A percentile compares a stretch with the other conserved stretches of the same genome.
These are phyloP conservation scores for Euphrasia confusa DNA, from an alignment of 257 asterid species.

Conservation along the genomic window DNA sequence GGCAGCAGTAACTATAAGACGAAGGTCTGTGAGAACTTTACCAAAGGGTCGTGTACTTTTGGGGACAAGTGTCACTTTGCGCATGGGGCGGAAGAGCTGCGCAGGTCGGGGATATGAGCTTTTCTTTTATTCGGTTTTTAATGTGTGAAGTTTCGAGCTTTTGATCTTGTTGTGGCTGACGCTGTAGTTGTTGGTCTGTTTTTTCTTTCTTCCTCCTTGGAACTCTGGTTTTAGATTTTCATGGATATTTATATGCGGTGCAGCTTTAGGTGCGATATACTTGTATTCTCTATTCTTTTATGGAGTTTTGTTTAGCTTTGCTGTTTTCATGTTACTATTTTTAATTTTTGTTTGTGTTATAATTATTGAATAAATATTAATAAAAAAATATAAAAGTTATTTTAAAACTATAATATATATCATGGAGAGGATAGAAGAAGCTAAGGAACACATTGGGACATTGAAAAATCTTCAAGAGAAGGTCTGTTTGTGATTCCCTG, in stretches of 20 bases:
- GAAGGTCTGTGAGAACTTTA: conserved; percentile 63
- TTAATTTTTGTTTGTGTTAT: too few relatives aligned
- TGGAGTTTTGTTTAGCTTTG: background rate
- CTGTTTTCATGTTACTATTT: background rate
- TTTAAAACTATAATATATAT: too few relatives aligned
- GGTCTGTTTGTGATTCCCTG: conserved; percentile 30
- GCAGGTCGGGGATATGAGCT: conserved; percentile 37
- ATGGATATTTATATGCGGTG: too few relatives aligned
- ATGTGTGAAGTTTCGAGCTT: conserved; percentile 48
- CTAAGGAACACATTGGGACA: conserved; percentile 50
- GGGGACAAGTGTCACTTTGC: conserved; percentile 85
- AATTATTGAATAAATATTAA: too few relatives aligned
- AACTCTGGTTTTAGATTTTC: too few relatives aligned
- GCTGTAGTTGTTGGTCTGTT: too few relatives aligned
- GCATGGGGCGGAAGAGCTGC: conserved; percentile 72
- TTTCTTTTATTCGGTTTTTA: background rate
- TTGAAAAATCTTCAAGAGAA: conserved; percentile 60
- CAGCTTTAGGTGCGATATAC: conserved; percentile 17
- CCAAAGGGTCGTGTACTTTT: conserved; percentile 65
- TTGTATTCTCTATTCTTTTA: background rate
- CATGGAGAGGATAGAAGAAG: conserved; percentile 39
- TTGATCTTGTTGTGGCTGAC: too few relatives aligned
- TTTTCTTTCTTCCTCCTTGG: too few relatives aligned
- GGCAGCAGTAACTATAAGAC: conserved; percentile 57
- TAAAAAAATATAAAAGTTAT: too few relatives aligned